These are phyloP conservation scores for Glycyrrhiza uralensis DNA, from an alignment of 306 rosid species.

Conservation along the genomic window DNA sequence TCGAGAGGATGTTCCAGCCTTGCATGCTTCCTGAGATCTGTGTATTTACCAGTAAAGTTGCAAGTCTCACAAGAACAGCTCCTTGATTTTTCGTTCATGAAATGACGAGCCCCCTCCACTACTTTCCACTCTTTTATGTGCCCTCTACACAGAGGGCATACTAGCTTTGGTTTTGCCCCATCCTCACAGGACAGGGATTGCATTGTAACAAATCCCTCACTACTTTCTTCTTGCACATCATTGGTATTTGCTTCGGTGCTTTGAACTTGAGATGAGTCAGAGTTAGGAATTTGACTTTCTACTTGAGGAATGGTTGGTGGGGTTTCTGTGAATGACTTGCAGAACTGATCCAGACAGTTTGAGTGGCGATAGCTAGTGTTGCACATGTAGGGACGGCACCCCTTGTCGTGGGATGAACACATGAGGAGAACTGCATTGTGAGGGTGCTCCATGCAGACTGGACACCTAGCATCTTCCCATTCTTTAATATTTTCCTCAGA, in stretches of 20 bases:
- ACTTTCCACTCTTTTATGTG: constrained; percentile 79
- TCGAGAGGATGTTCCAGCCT: constrained; percentile 82
- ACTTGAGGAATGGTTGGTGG: constrained; percentile 39
- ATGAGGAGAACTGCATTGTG: constrained; percentile 94
- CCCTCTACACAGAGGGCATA: constrained; percentile 96
- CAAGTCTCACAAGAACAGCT: constrained; percentile 91
- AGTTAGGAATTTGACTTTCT: constrained; percentile 41
- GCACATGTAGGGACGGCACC: constrained; percentile 99
- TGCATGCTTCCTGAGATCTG: constrained; percentile 94
- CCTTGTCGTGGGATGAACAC: constrained; percentile 86
- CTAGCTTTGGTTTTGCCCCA: constrained; percentile 49
- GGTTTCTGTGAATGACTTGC: constrained; percentile 70
- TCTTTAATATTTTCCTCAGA: constrained; percentile 60
- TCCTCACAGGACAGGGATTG: constrained; percentile 62
- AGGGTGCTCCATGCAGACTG: constrained; percentile 98
- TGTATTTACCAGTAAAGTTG: constrained; percentile 69
- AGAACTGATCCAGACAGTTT: constrained; percentile 91
- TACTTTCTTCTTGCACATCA: constrained; percentile 46
- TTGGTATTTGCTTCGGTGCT: constrained; percentile 38
- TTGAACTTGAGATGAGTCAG: constrained; percentile 27
- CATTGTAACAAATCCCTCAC: constrained; percentile 48
- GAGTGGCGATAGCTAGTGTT: constrained; percentile 98
- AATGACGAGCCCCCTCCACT: constrained; percentile 76
- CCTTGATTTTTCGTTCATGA: constrained; percentile 88
- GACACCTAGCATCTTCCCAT: constrained; percentile 98